A percentile compares a stretch with the other conserved stretches of the same genome.
Conservation (phyloP, 2,329 filamentous ascomycete genomes). For the Didymellaceae sp. region DNA sequence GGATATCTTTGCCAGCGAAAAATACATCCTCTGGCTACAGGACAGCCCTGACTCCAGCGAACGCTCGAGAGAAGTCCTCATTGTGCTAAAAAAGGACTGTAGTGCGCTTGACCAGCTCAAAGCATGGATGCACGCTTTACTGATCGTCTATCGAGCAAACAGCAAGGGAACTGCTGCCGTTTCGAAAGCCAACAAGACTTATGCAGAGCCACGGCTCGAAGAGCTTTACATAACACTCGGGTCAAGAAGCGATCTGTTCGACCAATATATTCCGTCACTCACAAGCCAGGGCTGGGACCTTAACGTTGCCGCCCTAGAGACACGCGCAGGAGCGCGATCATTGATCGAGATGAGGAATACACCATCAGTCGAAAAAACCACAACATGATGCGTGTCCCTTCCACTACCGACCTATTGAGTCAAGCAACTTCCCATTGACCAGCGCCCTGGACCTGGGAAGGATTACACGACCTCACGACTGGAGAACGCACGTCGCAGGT, state of each 20-base stretch:
- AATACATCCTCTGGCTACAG: constrained; percentile 67
- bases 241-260: constrained; percentile 53
- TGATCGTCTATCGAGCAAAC: constrained; percentile 48
- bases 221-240: constrained; percentile 50
- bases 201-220: constrained; percentile 38
- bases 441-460: constrained; percentile 1
- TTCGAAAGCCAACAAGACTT: not conserved
- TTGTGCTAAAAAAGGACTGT: constrained; percentile 69
- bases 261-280: constrained; percentile 52
- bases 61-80: constrained; percentile 52
- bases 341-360: constrained; percentile 22
- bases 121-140: constrained; percentile 68
- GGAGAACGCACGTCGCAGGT: constrained; percentile 57
- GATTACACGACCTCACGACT: constrained; percentile 43
- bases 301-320: constrained; percentile 69
- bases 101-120: constrained; percentile 60
- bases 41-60: constrained; percentile 14
- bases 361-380: not conserved
- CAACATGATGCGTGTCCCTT: not conserved
- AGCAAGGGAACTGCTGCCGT: not conserved
- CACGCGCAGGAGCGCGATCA: constrained; percentile 57
- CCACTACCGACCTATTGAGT: not conserved
- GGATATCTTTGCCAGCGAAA: constrained; percentile 57
- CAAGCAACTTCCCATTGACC: not conserved
- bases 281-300: constrained; percentile 69